Percentiles rank a stretch among this genome's conserved stretches.
Evolutionary conservation across 1,284 basidiomycete species (phyloP).

Genomic region (Ganoderma boninense): DNA sequence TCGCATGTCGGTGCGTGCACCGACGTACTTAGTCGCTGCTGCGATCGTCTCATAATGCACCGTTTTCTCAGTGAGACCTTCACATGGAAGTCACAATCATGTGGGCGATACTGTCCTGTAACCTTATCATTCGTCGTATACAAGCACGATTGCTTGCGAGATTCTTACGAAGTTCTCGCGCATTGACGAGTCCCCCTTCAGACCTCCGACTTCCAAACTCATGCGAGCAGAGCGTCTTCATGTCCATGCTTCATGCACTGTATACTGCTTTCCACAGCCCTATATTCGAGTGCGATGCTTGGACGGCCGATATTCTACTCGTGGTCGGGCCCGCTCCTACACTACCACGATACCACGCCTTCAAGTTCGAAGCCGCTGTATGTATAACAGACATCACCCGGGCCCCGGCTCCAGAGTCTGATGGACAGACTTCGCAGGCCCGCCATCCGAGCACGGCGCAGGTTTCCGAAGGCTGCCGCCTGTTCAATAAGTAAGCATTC

Average conservation of each 20-base stretch:
- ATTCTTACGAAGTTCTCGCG: constrained; percentile 2
- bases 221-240: not conserved
- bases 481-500: not conserved
- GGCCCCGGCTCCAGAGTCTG: not conserved
- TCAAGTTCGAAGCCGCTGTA: too few species aligned
- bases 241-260: not conserved
- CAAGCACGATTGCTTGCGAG: not conserved
- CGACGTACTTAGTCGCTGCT: not conserved
- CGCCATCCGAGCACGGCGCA: not conserved
- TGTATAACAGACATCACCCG: not conserved
- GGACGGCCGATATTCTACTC: not conserved
- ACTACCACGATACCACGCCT: not conserved
- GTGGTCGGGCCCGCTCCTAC: not conserved
- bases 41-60: not conserved
- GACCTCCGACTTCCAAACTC: not conserved
- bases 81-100: not conserved
- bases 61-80: not conserved
- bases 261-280: not conserved
- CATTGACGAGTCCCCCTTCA: not conserved
- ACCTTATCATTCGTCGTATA: not conserved
- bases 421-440: not conserved
- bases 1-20: not conserved
- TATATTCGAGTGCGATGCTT: not conserved
- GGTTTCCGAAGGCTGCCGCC: not conserved
- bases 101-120: not conserved